Evolutionary conservation across 768 basidiomycete genomes (phyloP), one percentile per base, ranked within the genome.

Genomic region (Pleurotus tuber-regium): DNA sequence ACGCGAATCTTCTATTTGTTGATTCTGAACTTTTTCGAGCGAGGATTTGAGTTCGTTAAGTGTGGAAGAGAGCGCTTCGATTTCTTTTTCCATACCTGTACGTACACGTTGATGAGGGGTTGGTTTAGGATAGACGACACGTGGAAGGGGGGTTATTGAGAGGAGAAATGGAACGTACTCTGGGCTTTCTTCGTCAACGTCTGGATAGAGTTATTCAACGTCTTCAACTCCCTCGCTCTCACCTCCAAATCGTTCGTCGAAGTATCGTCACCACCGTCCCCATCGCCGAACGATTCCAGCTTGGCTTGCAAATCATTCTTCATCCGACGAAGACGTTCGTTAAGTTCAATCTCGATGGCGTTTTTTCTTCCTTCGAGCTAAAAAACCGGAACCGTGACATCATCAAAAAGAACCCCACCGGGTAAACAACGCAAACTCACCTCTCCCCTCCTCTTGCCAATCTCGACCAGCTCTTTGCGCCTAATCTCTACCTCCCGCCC

Each of bases 331-430:
- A 98, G 75, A 58, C 86, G 86, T 66, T 99, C 97, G 56, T 89
- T 92, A 41, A 98, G 76, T 65, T 98, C 96, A 49, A 97, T 95
- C 63, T 97, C 93, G 24, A 97, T 69, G 3, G 86, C 68, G 61
- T 87, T 90, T 70, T 91, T 93, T 56, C 76, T 77, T 10, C 83
- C 79, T 33, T 89, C 84, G 56, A 92, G 67, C 87, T 91, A 58
- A 19, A 29, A 41, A 35, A 42, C 21, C 14, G 21, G n/a, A 12
- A 29, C 25, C 23, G 8, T 23, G 23, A 31, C n/a, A 40, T 23
- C 5, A 19, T 28, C 7, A 28, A 12, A 8, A 14, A 43, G 41
- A 40, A 46, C 19, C 9, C 35, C 44, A 3, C 35, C 38, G 18
- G 25, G 28, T 10, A 19, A 10, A 31, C 8, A 24, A 9, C 1